Evolutionary conservation across 2,329 filamentous ascomycete genomes (phyloP).

Genomic region (Monosporascus sp.): DNA sequence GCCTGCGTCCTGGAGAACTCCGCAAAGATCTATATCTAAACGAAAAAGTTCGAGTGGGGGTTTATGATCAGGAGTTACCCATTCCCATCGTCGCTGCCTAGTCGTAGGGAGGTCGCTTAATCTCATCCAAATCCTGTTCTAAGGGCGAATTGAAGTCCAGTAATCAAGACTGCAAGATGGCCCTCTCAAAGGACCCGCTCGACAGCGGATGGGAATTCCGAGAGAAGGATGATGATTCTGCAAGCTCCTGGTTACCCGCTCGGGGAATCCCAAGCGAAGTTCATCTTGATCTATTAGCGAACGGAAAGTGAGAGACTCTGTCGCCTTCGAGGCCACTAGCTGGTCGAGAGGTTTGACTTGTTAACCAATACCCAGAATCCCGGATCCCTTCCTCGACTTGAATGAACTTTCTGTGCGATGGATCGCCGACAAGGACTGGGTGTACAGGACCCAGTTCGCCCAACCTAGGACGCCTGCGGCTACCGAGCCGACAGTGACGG

Average conservation of each 20-base stretch:
- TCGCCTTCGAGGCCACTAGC: not conserved
- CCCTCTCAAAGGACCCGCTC: constrained; percentile 12
- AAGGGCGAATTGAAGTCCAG: too few relatives aligned
- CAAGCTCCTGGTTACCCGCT: constrained; percentile 28
- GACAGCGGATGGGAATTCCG: constrained; percentile 18
- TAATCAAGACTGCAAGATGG: constrained; percentile 10
- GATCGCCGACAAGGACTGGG: constrained; percentile 59
- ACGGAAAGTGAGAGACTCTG: constrained; percentile 24
- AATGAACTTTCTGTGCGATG: constrained; percentile 57
- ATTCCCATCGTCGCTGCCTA: not conserved
- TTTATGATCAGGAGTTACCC: too few relatives aligned
- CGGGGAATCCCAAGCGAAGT: constrained; percentile 30
- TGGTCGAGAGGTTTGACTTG: too few relatives aligned
- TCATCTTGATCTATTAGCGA: constrained; percentile 32
- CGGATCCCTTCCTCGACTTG: constrained; percentile 54
- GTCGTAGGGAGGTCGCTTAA: too few relatives aligned
- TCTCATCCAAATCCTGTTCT: too few relatives aligned
- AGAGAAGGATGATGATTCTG: constrained; percentile 7
- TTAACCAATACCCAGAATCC: constrained; percentile 29
- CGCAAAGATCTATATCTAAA: too few relatives aligned
- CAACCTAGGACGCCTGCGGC: constrained; percentile 10
- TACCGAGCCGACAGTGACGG: constrained; percentile 23
- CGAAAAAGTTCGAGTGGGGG: too few relatives aligned
- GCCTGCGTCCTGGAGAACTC: too few relatives aligned
- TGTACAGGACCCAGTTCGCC: constrained; percentile 41